These are phyloP conservation scores for Annulohypoxylon nitens DNA, from an alignment of 495 filamentous ascomycete genomes.

Conservation along the genomic window DNA sequence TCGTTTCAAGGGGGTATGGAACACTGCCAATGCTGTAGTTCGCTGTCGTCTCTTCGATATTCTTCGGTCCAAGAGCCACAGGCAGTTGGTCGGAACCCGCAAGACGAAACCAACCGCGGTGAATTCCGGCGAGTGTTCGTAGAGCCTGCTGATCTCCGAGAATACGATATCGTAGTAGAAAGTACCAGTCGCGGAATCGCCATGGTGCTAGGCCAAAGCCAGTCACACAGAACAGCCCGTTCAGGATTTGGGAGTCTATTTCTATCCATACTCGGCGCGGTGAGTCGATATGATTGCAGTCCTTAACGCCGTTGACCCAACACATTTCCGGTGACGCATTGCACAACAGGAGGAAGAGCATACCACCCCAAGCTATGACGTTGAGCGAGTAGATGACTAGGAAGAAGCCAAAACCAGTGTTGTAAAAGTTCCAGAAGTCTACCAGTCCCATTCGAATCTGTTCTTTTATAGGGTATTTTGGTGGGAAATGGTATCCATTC, in stretches of 20 bases:
- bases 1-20: conserved; percentile 68
- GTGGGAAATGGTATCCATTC: conserved; percentile 79
- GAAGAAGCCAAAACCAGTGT: conserved; percentile 78
- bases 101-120: conserved; percentile 78
- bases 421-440: conserved; percentile 67
- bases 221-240: conserved; percentile 86
- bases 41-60: conserved; percentile 56
- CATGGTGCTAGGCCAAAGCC: conserved; percentile 88
- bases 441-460: conserved; percentile 66
- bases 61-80: conserved; percentile 57
- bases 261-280: conserved; percentile 85
- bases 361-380: conserved; percentile 88
- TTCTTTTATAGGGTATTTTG: conserved; percentile 73
- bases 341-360: conserved; percentile 86
- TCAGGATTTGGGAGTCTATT: conserved; percentile 86
- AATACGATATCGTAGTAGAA: conserved; percentile 72
- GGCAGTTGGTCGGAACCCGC: conserved; percentile 66
- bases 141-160: conserved; percentile 65
- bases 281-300: conserved; percentile 80
- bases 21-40: conserved; percentile 56
- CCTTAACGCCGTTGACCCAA: conserved; percentile 59
- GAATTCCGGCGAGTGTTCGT: conserved; percentile 72
- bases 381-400: conserved; percentile 83
- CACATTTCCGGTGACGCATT: conserved; percentile 86
- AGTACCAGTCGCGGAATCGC: conserved; percentile 84